These are phyloP conservation scores for Arthrobotrys pseudoclavata DNA, from an alignment of 2,329 filamentous ascomycete genomes.

Conservation along the genomic window DNA sequence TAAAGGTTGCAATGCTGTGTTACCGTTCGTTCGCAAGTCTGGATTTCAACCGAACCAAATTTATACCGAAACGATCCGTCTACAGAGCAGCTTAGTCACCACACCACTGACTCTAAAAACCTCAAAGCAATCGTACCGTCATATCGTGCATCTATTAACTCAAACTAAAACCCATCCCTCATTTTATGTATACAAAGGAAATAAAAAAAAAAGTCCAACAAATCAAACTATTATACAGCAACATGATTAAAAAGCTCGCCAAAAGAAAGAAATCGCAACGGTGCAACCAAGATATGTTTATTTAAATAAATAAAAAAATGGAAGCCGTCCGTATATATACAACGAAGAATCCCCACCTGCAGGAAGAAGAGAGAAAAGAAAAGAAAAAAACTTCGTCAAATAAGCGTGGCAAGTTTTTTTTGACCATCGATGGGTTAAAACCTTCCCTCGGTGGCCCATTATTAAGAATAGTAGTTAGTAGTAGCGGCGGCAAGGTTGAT, in stretches of 20 bases:
- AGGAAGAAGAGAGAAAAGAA: background rate
- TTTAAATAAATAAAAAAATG: background rate
- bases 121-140: background rate
- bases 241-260: constrained; percentile 16
- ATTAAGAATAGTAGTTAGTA: constrained; percentile 5
- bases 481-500: background rate
- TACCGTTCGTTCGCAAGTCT: background rate
- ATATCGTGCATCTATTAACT: constrained; percentile 6
- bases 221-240: constrained; percentile 20
- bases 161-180: constrained; percentile 4
- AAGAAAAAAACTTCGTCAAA: background rate
- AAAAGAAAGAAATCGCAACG: background rate
- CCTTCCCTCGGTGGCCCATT: background rate
- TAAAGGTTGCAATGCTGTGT: background rate
- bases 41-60: background rate
- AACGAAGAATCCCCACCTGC: constrained; percentile 14
- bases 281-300: constrained; percentile 19
- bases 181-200: constrained; percentile 16
- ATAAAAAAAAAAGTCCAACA: background rate
- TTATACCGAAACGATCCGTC: constrained; percentile 2
- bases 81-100: constrained; percentile 11
- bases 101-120: background rate
- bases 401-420: constrained; percentile 11
- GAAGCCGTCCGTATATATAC: constrained; percentile 24
- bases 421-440: background rate